Base-by-base conservation (phyloP, 192 early-diverging fungal species). In the Coemansia sp. region DNA sequence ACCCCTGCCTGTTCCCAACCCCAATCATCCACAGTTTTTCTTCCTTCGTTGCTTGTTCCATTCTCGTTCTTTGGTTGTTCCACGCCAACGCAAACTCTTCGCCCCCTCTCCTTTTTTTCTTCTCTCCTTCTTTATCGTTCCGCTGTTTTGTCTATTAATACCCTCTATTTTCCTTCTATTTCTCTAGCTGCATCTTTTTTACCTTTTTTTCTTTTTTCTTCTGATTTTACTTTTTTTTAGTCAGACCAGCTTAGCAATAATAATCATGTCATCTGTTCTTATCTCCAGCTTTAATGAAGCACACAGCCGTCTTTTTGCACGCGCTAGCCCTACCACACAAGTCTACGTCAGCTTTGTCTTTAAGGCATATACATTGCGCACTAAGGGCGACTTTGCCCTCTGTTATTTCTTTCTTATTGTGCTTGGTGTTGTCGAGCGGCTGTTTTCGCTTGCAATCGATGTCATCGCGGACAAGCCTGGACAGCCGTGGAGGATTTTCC, bases 401-500 rank as follows among this genome's bases (percentile, higher is more conserved):
- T 74, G 65, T 11, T 81, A 81, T 70, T 74, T 81, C 28, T 81
- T 76, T 68, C 67, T 81, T 17, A 81, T 81, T 37, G 65, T 81
- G 32, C 68, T 81, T 52, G 74, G 79, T 38, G 69, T 81, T 11
- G 74, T 61, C n/a, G 79, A 81, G 68, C 66, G 79, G 37, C 68
- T 81, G 38, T 43, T 76, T 48, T 66, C 79, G 41, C 72, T 81
- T 28, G 53, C 54, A 58, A 76, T 81, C 48, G 79, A 81, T 70
- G 58, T 63, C 54, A 81, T 81, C 41, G 70, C 39, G 14, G 79
- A 81, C 64, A 81, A 76, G 79, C 79, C 74, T n/a, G 71, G 79
- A 11, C 79, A 81, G 67, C 79, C 79, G 15, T 81, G 79, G 79
- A 59, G 79, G 65, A 81, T 81, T 61, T 74, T 81, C 33, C 79